Conservation (phyloP, 2,329 filamentous ascomycete genomes). For the Xylaria sp. region DNA sequence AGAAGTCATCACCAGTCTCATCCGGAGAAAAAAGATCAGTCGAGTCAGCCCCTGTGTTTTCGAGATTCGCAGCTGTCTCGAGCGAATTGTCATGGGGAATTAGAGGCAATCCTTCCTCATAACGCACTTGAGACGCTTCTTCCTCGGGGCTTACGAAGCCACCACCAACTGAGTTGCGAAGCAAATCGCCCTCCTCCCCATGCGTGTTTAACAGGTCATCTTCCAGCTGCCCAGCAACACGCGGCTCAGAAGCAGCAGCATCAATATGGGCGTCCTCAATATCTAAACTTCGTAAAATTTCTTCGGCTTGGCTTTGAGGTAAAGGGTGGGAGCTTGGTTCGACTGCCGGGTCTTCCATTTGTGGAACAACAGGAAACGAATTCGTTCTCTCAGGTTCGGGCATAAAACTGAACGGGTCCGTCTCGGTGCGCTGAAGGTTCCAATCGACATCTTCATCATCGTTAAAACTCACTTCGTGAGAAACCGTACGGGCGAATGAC, state of each 20-base stretch:
- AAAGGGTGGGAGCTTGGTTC: slow-evolving; percentile 46
- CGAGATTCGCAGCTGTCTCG: slow-evolving; percentile 34
- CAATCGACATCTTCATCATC: slow-evolving; percentile 65
- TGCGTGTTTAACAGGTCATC: slow-evolving; percentile 34
- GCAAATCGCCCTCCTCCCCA: slow-evolving; percentile 29
- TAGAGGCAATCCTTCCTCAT: slow-evolving; percentile 72
- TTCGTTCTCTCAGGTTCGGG: slow-evolving; percentile 63
- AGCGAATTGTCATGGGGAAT: slow-evolving; percentile 50
- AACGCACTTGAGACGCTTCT: slow-evolving; percentile 62
- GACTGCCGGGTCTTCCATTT: slow-evolving; percentile 40
- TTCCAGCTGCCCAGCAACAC: slow-evolving; percentile 44
- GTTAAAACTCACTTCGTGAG: slow-evolving; percentile 65
- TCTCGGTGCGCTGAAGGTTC: slow-evolving; percentile 56
- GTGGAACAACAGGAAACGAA: slow-evolving; percentile 65
- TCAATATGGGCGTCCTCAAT: slow-evolving; percentile 52
- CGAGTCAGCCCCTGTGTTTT: slow-evolving; percentile 32
- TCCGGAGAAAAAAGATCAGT: slow-evolving; percentile 49
- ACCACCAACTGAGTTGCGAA: slow-evolving; percentile 50
- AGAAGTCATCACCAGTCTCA: slow-evolving; percentile 65
- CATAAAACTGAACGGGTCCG: slow-evolving; percentile 67
- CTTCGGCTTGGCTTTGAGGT: slow-evolving; percentile 57
- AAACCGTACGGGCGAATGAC: slow-evolving; percentile 69
- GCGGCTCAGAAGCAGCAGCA: slow-evolving; percentile 44
- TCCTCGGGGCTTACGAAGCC: slow-evolving; percentile 49
- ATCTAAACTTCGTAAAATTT: slow-evolving; percentile 60